Conservation (phyloP, 768 basidiomycete genomes). For the Hemileccinum impolitum region DNA sequence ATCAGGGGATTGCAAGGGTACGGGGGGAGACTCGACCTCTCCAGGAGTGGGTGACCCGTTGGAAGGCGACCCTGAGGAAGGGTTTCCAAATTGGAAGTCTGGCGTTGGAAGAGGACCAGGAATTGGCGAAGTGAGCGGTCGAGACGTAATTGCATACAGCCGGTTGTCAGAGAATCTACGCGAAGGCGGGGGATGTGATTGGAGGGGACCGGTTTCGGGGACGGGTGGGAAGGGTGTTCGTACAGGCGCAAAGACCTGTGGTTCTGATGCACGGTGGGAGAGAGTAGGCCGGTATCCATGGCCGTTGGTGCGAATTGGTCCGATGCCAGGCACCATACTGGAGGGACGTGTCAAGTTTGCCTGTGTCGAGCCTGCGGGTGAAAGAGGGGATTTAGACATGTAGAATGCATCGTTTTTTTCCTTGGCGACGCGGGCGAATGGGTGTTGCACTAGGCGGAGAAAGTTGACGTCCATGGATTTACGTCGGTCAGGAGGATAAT, state of each 20-base stretch:
- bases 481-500: slow-evolving; percentile 34
- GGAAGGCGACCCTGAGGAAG: slow-evolving; percentile 44
- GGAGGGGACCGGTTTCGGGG: slow-evolving; percentile 21
- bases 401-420: slow-evolving; percentile 34
- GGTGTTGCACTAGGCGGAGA: slow-evolving; percentile 51
- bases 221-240: slow-evolving; percentile 36
- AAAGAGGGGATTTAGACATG: slow-evolving; percentile 32
- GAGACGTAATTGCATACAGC: slow-evolving; percentile 46
- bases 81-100: slow-evolving; percentile 61
- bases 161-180: slow-evolving; percentile 43
- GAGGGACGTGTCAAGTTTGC: slow-evolving; percentile 36
- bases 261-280: slow-evolving; percentile 32
- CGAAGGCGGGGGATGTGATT: slow-evolving; percentile 6
- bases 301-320: slow-evolving; percentile 43
- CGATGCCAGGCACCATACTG: slow-evolving; percentile 28
- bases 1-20: slow-evolving; percentile 44
- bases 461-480: slow-evolving; percentile 42
- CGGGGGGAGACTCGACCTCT: slow-evolving; percentile 34
- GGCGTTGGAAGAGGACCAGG: slow-evolving; percentile 59
- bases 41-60: slow-evolving; percentile 49
- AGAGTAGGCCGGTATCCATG: slow-evolving; percentile 38
- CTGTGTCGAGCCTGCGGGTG: slow-evolving; percentile 29
- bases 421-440: slow-evolving; percentile 32
- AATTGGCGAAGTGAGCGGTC: slow-evolving; percentile 44
- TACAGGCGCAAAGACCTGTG: slow-evolving; percentile 34